Evolutionary conservation across 768 basidiomycete species (phyloP).

Genomic region (Podaxis sp.): DNA sequence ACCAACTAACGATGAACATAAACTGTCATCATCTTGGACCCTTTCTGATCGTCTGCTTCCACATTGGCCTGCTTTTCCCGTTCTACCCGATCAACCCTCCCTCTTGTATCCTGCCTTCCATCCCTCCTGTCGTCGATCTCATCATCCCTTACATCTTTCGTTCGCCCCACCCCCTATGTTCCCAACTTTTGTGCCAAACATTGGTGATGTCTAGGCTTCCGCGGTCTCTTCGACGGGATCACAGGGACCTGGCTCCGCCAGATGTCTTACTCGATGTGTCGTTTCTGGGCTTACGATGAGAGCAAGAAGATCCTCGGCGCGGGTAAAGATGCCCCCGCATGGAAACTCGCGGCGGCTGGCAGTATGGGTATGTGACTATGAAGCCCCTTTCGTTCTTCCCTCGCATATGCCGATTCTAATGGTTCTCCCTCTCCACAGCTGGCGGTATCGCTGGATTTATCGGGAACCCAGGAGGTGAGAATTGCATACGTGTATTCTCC

Average conservation of each 20-base stretch:
- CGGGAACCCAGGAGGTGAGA: slow-evolving; percentile 81
- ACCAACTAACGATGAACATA: background rate
- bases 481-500: slow-evolving; percentile 1
- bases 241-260: slow-evolving; percentile 88
- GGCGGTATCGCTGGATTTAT: slow-evolving; percentile 84
- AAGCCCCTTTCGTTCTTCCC: background rate
- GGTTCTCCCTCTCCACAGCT: slow-evolving; percentile 41
- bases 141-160: background rate
- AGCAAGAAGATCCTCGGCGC: slow-evolving; percentile 83
- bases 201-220: slow-evolving; percentile 39
- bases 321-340: slow-evolving; percentile 69
- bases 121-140: background rate
- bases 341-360: slow-evolving; percentile 79
- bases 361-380: slow-evolving; percentile 65
- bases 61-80: slow-evolving; percentile 33
- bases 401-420: slow-evolving; percentile 12
- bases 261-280: slow-evolving; percentile 89
- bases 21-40: background rate
- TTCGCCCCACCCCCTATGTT: background rate
- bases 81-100: slow-evolving; percentile 19
- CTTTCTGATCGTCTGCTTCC: background rate
- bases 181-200: background rate
- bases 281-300: slow-evolving; percentile 94
- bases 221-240: slow-evolving; percentile 85
- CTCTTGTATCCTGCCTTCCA: no score